Evolutionary conservation across 2,329 filamentous ascomycete genomes (phyloP), one percentile per base, ranked within the genome.

Genomic region (Fusarium dimerum): DNA sequence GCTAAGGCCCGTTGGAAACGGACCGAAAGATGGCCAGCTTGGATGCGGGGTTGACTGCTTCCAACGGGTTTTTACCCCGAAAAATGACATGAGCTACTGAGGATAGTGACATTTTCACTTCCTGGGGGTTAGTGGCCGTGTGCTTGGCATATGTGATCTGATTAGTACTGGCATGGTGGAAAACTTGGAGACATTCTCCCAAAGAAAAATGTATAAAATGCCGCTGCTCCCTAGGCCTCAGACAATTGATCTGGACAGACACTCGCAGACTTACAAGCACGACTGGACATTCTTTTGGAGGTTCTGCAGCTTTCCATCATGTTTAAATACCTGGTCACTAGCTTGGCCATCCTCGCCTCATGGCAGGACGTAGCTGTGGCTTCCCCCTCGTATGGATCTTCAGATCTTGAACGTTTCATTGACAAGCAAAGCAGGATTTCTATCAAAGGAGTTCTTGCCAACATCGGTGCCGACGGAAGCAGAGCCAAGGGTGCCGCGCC

Each of bases 391-490:
- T 15, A 40, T 1, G 34, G 36, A 29, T 7, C 5, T 13, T 51
- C 39, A 2, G 18, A 36, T 2, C 29, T 59, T 6, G 47, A 59
- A 18, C 40, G 45, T 6, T 66, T 66, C 46, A 52, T 66, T 12
- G 20, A 32, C 2, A 54, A 53, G 38, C 52, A 66, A n/a, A 54
- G 41, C 30, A 26, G 50, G 1, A 32, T 60, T 3, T 60, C 62
- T 5, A 45, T 64, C 40, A 47, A 58, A 5, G 62, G 62, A 4
- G 60, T 66, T 1, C 49, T 64, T 7, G 61, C 62, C 17, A 85
- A 85, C 59, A 84, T 85, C 56, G 83, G 82, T 3, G 64, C 78
- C 3, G 67, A 66, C 48, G 82, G 83, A 12, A 77, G 76, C 56
- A 69, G 77, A 51, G 76, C 74, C 11, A 52, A 67, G 3, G 80